phyloP scores from a whole-genome alignment of 2,329 filamentous ascomycete genomes.

The Trichoderma endophyticum region DNA sequence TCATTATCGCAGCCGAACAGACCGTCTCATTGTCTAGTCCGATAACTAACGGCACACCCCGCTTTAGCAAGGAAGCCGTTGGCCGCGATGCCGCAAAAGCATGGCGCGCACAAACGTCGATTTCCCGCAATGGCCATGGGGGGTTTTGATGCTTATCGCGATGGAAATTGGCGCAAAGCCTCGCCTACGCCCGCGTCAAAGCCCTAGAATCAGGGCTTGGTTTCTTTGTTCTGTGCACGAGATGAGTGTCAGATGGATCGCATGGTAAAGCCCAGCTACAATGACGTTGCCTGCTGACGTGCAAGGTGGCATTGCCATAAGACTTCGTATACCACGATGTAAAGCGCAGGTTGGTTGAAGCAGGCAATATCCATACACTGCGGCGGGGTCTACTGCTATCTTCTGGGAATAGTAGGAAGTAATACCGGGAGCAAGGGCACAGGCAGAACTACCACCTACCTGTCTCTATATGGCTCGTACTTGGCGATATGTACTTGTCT shows the following conservation, averaged over 20 bases:
- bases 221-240: not conserved
- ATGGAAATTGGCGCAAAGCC: constrained; percentile 12
- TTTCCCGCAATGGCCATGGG: not conserved
- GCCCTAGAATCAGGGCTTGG: constrained; percentile 18
- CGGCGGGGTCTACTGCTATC: not conserved
- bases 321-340: not conserved
- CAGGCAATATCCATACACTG: not conserved
- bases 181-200: constrained; percentile 8
- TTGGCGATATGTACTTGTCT: not conserved
- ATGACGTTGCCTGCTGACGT: constrained; percentile 4
- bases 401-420: not conserved
- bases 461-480: not conserved
- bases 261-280: not conserved
- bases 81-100: constrained; percentile 1
- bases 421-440: not conserved
- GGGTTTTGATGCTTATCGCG: constrained; percentile 7
- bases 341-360: not conserved
- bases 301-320: not conserved
- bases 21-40: not conserved
- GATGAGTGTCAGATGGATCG: not conserved
- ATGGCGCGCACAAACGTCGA: constrained; percentile 4
- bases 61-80: not conserved
- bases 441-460: not conserved
- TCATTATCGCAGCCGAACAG: constrained; percentile 5
- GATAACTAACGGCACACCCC: constrained; percentile 15